A percentile compares a stretch with the other conserved stretches of the same genome.
These are phyloP conservation scores for Triglochin maritima DNA, from an alignment of 106 monocot species.

Conservation along the genomic window DNA sequence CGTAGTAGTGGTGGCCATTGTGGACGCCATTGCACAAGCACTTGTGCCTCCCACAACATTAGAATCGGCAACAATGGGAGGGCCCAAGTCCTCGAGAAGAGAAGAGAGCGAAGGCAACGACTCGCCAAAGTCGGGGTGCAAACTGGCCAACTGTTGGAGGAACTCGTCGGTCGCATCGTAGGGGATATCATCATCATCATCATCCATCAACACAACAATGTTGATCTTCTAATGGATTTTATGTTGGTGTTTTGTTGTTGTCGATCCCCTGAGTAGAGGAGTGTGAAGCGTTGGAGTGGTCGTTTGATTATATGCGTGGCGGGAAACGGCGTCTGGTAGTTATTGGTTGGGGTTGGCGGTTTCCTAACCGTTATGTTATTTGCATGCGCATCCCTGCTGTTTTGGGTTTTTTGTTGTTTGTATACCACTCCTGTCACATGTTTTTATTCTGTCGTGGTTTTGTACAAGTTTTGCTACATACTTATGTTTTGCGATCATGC, in stretches of 20 bases:
- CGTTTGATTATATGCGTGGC: neutral
- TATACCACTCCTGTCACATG: no score
- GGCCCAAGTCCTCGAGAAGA: neutral
- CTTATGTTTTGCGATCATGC: no score
- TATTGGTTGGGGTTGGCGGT: neutral
- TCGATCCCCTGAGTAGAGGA: neutral
- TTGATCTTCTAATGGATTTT: neutral
- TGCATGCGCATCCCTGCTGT: neutral
- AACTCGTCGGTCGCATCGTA: constrained; percentile 1
- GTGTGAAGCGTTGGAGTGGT: neutral
- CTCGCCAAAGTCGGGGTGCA: neutral
- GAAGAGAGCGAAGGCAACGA: neutral
- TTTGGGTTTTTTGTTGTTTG: neutral
- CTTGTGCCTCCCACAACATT: neutral
- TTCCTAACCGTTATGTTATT: neutral
- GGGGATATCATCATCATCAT: neutral
- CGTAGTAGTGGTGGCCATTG: no score
- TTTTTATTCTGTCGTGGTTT: no score
- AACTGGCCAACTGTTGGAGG: neutral
- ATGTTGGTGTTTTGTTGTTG: neutral
- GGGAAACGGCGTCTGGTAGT: neutral
- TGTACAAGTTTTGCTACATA: no score
- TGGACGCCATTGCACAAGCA: neutral
- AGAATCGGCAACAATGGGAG: neutral
- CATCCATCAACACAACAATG: neutral